These are phyloP conservation scores for Nephelium lappaceum DNA, from an alignment of 345 rosid species.

Conservation along the genomic window DNA sequence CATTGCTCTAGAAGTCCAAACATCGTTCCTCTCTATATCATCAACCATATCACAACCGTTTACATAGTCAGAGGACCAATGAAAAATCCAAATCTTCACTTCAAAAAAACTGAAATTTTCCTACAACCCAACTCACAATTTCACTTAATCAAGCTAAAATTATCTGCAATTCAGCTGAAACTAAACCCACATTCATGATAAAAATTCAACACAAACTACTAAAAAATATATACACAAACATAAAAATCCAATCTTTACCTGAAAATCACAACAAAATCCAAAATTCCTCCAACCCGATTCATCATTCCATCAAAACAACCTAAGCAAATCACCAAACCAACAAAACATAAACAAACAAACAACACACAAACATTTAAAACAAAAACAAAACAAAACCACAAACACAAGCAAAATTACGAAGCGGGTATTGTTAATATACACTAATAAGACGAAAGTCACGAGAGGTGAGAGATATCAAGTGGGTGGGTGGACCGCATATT, in stretches of 20 bases:
- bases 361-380: neutral
- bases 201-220: neutral
- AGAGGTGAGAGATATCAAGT: constrained; percentile 78
- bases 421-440: neutral
- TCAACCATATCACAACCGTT: neutral
- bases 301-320: neutral
- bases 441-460: constrained; percentile 45
- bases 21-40: neutral
- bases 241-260: neutral
- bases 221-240: neutral
- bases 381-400: neutral
- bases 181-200: neutral
- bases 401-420: neutral
- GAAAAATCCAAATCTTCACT: neutral
- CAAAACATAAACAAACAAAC: neutral
- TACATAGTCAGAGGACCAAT: neutral
- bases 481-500: constrained; percentile 48
- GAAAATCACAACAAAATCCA: neutral
- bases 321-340: neutral
- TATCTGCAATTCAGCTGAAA: neutral
- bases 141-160: neutral
- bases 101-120: neutral
- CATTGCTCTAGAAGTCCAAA: neutral
- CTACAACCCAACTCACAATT: neutral
- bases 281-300: neutral